phyloP scores from a whole-genome alignment of 73 alveolate species.

The Tetrahymena borealis region DNA sequence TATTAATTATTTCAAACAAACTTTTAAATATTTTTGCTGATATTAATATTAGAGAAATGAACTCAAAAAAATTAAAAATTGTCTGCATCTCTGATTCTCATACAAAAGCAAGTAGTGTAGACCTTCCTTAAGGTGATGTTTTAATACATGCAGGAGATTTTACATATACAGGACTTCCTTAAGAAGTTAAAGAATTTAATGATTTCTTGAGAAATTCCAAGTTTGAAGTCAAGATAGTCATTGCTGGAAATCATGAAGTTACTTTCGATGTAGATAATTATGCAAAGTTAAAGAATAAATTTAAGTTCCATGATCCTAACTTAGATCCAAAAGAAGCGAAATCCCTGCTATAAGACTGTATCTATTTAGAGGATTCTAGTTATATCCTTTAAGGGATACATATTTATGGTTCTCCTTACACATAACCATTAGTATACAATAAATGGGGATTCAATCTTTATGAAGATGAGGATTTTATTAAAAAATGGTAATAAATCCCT shows the following conservation, averaged over 20 bases:
- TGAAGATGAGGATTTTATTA: neutral
- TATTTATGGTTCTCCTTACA: slow-evolving; percentile 52
- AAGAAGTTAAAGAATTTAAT: slow-evolving; percentile 24
- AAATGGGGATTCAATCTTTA: slow-evolving; percentile 24
- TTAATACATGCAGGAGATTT: slow-evolving; percentile 35
- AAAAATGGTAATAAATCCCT: slow-evolving; percentile 43
- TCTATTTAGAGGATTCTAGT: slow-evolving; percentile 32
- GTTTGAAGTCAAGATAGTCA: slow-evolving; percentile 37
- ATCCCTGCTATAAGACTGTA: slow-evolving; percentile 11
- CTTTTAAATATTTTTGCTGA: too few species aligned
- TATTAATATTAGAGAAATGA: too few species aligned
- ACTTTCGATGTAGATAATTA: slow-evolving; percentile 31
- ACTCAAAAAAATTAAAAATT: neutral
- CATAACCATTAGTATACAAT: neutral
- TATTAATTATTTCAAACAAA: too few species aligned
- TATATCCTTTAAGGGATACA: slow-evolving; percentile 20
- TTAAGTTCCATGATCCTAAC: neutral
- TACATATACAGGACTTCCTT: slow-evolving; percentile 37
- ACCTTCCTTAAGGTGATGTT: slow-evolving; percentile 27
- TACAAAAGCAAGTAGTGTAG: neutral
- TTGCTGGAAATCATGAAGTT: slow-evolving; percentile 56
- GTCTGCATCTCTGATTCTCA: slow-evolving; percentile 55
- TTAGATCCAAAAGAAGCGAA: slow-evolving; percentile 13
- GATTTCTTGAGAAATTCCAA: slow-evolving; percentile 21
- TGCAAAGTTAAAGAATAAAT: neutral